Base-by-base conservation (phyloP, 371 early-diverging fungal genomes). In the Lichtheimia corymbifera region DNA sequence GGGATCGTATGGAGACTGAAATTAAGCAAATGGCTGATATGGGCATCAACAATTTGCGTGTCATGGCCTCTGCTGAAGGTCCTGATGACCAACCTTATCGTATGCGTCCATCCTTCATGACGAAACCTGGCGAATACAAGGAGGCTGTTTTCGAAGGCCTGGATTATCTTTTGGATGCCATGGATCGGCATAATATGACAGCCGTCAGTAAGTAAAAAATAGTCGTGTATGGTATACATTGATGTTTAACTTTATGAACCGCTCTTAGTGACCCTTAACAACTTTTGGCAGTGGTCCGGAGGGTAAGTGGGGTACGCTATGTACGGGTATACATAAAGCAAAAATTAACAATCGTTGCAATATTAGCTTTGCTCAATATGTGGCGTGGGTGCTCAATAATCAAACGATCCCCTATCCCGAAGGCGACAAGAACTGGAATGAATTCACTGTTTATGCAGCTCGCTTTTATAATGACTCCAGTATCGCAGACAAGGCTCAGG, bases 271-370 rank as follows among this genome's bases (percentile, higher is more conserved):
- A 77, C 77, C 1, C 53, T 85, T 42, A 78, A 64, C 56, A 86
- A 86, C 58, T 83, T 73, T 60, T 86, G 86, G 86, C 86, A 86
- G 25, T 86, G 86, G 86, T 77, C 78, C 71, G 86, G 86, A 59
- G 85, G 83, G 72, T 76, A 70, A 66, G 57, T 53, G 25, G 25
- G 15, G 2, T 43, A 30, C 17, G 6, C 25, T n/a, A 35, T 50
- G 7, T n/a, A 35, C 40, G 7, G 40, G 58, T 1, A 24, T 6
- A 3, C 30, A 18, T n/a, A 27, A 45, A 2, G 11, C 7, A 35
- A 2, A 35, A 9, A 35, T 9, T 11, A 35, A 35, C 7, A 30
- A 30, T 30, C 18, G 25, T 30, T 30, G 17, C 17, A 9, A 50
- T 50, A 22, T 28, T 41, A 20, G 7, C 15, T 20, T 62, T 18